Evolutionary conservation across 1,284 basidiomycete genomes (phyloP).

Genomic region (Papiliotrema fonsecae): DNA sequence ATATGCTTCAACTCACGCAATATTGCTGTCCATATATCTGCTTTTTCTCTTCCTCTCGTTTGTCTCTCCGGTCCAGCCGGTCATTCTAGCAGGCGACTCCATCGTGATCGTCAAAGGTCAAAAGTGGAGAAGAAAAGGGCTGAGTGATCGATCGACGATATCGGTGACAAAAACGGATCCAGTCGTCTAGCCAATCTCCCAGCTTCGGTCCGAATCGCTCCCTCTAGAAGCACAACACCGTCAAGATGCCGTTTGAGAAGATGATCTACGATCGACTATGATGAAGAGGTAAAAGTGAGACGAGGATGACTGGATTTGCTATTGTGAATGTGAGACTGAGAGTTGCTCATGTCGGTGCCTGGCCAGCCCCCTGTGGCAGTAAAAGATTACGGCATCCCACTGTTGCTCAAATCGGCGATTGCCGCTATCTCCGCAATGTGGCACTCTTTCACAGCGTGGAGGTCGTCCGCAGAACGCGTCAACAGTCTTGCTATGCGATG

Average conservation of each 20-base stretch:
- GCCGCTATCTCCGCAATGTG: neutral
- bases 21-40: too few relatives aligned
- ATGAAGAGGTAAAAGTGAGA: too few relatives aligned
- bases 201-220: too few relatives aligned
- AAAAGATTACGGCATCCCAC: neutral
- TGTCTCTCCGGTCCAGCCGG: neutral
- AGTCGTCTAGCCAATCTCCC: too few relatives aligned
- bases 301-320: too few relatives aligned
- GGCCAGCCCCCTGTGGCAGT: neutral
- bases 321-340: too few relatives aligned
- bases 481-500: neutral
- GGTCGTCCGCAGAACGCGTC: neutral
- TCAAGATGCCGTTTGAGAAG: neutral
- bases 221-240: too few relatives aligned
- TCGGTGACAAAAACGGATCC: too few relatives aligned
- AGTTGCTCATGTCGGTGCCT: too few relatives aligned
- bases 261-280: too few relatives aligned
- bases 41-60: neutral
- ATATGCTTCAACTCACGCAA: too few relatives aligned
- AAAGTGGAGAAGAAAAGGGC: neutral
- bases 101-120: neutral
- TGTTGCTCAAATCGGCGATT: neutral
- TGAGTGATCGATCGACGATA: neutral
- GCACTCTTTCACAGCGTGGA: slow-evolving; percentile 1
- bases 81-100: neutral